A percentile compares a stretch with the other conserved stretches of the same genome.
phyloP scores from a whole-genome alignment of 192 early-diverging fungal species.

The Rhizoclosmatium sp. region DNA sequence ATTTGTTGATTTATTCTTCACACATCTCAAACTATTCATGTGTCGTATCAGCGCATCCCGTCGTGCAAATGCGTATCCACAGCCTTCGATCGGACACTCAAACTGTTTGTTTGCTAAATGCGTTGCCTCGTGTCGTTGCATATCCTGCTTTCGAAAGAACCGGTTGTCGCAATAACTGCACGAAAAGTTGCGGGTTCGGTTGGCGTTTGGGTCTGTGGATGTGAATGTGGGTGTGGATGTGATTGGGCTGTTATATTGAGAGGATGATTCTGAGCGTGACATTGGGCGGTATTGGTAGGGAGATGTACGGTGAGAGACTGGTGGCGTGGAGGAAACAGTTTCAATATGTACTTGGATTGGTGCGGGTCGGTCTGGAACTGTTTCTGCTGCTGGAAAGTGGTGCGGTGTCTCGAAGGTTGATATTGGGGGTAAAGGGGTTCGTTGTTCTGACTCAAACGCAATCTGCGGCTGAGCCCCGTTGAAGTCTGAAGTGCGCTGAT shows the following conservation, averaged over 20 bases:
- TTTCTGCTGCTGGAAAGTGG: too few relatives aligned
- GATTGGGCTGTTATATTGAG: not conserved
- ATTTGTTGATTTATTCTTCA: not conserved
- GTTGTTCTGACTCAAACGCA: too few relatives aligned
- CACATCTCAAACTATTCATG: not conserved
- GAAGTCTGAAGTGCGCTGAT: too few relatives aligned
- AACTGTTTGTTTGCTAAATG: not conserved
- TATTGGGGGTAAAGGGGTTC: too few relatives aligned
- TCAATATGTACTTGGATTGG: too few relatives aligned
- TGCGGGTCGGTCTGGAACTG: too few relatives aligned
- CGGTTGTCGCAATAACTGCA: not conserved
- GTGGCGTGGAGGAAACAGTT: too few relatives aligned
- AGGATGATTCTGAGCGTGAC: too few relatives aligned
- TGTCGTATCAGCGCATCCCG: not conserved
- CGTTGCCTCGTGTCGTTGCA: not conserved
- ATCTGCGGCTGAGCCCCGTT: too few relatives aligned
- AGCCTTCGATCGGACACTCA: conserved; percentile 3
- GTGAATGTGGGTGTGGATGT: not conserved
- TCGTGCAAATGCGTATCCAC: not conserved
- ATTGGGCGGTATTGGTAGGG: too few relatives aligned
- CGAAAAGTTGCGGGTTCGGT: not conserved
- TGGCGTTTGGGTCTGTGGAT: not conserved
- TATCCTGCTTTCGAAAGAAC: not conserved
- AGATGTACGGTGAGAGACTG: too few relatives aligned
- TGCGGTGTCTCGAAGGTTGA: too few relatives aligned